Conservation (phyloP, 768 basidiomycete species). For the Strobilomyces confusus region DNA sequence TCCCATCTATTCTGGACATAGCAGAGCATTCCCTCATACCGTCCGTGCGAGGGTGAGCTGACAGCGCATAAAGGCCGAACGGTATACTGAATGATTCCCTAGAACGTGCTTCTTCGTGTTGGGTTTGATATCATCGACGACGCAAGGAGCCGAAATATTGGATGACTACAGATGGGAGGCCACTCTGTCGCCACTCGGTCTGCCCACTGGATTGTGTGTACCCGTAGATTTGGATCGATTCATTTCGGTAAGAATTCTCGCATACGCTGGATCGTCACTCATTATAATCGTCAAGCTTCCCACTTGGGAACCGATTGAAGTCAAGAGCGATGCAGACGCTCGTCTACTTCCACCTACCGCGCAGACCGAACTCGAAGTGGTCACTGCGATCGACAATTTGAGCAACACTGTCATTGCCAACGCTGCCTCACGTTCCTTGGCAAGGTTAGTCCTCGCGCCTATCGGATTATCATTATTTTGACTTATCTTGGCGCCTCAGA, state of each 20-base stretch:
- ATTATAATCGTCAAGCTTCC: conserved; percentile 53
- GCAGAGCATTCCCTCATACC: conserved; percentile 86
- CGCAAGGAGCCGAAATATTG: conserved; percentile 88
- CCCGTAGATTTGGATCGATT: conserved; percentile 83
- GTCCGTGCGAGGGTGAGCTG: conserved; percentile 86
- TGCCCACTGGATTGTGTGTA: conserved; percentile 87
- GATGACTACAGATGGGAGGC: conserved; percentile 94
- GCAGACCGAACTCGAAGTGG: conserved; percentile 74
- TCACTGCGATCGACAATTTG: conserved; percentile 89
- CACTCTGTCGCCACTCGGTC: conserved; percentile 77
- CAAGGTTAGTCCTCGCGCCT: conserved; percentile 50
- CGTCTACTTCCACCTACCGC: conserved; percentile 63
- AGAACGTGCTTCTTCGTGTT: conserved; percentile 97
- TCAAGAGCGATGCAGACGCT: conserved; percentile 32
- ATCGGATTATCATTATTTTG: background rate
- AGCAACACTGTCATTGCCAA: conserved; percentile 96
- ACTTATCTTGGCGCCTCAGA: conserved; percentile 34
- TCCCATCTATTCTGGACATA: conserved; percentile 86
- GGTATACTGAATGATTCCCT: conserved; percentile 10
- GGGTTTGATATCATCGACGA: conserved; percentile 87
- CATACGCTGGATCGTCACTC: conserved; percentile 1
- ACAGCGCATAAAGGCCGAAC: background rate
- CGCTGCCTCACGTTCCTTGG: conserved; percentile 85
- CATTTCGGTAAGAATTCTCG: conserved; percentile 55
- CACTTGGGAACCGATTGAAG: conserved; percentile 48